Percentiles rank a stretch among this genome's conserved stretches.
phyloP scores from a whole-genome alignment of 2,329 filamentous ascomycete genomes.

The Coleophoma crateriformis region DNA sequence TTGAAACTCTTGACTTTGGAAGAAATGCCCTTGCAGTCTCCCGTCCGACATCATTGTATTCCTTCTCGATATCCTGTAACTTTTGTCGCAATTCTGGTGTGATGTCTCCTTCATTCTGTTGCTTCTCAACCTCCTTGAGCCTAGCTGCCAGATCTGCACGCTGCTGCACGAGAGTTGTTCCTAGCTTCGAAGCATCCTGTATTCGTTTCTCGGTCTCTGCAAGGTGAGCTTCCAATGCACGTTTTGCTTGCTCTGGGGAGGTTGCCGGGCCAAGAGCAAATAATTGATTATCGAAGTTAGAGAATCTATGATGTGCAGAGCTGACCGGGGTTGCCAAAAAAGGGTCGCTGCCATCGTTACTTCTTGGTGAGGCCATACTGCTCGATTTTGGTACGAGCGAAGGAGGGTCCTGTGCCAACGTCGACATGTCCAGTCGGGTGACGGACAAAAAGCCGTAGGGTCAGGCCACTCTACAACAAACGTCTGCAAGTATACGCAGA shows the following conservation, averaged over 20 bases:
- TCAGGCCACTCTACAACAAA: neutral
- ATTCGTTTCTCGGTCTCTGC: conserved; percentile 88
- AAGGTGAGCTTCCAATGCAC: conserved; percentile 84
- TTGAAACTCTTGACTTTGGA: conserved; percentile 75
- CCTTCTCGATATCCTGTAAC: conserved; percentile 81
- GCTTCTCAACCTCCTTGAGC: conserved; percentile 76
- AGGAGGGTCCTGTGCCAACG: conserved; percentile 19
- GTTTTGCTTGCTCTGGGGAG: conserved; percentile 82
- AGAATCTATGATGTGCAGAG: conserved; percentile 72
- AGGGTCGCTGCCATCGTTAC: conserved; percentile 33
- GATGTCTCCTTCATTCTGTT: conserved; percentile 71
- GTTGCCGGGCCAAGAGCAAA: conserved; percentile 71
- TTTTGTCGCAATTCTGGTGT: conserved; percentile 77
- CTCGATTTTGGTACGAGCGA: conserved; percentile 15
- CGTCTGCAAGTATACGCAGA: no score
- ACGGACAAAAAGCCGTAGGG: neutral
- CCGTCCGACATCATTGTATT: conserved; percentile 89
- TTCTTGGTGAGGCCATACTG: conserved; percentile 3
- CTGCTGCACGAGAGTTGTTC: conserved; percentile 82
- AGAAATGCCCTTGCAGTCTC: conserved; percentile 87
- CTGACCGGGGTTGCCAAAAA: conserved; percentile 45
- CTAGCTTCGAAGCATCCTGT: conserved; percentile 84
- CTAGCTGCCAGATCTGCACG: conserved; percentile 77
- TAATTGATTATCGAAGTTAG: conserved; percentile 73
- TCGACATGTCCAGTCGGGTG: conserved; percentile 27